phyloP scores from a whole-genome alignment of 2,329 filamentous ascomycete genomes.

The Plenodomus lindquistii region DNA sequence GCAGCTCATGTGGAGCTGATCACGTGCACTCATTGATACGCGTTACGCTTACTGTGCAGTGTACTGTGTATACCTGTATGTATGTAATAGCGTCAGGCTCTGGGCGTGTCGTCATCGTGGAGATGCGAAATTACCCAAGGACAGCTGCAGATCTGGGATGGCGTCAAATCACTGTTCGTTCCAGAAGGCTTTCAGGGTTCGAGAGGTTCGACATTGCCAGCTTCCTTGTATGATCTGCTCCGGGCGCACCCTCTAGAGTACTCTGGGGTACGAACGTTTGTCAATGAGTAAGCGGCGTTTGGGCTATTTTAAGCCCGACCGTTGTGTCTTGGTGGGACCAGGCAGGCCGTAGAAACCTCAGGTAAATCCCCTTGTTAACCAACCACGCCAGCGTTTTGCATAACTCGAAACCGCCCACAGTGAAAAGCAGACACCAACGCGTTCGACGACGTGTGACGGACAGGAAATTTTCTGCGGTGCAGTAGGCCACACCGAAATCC shows the following conservation, averaged over 20 bases:
- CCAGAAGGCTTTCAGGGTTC: constrained; percentile 12
- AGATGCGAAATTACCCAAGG: constrained; percentile 29
- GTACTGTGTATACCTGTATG: too few species aligned
- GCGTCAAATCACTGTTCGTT: constrained; percentile 28
- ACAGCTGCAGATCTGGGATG: constrained; percentile 35
- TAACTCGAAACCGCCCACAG: constrained; percentile 24
- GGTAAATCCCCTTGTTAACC: constrained; percentile 10
- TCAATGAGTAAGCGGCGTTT: constrained; percentile 23
- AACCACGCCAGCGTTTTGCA: constrained; percentile 16
- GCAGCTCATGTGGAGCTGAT: neutral
- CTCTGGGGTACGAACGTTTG: constrained; percentile 29
- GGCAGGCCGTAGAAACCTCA: constrained; percentile 16
- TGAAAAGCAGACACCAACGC: constrained; percentile 10
- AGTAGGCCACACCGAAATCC: neutral
- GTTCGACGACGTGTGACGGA: constrained; percentile 14
- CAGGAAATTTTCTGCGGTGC: constrained; percentile 16
- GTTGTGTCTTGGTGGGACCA: constrained; percentile 16
- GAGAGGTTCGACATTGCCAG: constrained; percentile 13
- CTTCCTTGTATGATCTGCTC: constrained; percentile 22
- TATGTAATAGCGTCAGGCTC: constrained; percentile 9
- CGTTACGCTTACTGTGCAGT: neutral
- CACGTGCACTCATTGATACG: neutral
- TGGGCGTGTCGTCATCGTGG: constrained; percentile 27
- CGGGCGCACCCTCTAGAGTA: constrained; percentile 28
- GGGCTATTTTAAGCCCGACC: constrained; percentile 39